phyloP scores from a whole-genome alignment of 257 asterid species.

The Solanum medicagineum region DNA sequence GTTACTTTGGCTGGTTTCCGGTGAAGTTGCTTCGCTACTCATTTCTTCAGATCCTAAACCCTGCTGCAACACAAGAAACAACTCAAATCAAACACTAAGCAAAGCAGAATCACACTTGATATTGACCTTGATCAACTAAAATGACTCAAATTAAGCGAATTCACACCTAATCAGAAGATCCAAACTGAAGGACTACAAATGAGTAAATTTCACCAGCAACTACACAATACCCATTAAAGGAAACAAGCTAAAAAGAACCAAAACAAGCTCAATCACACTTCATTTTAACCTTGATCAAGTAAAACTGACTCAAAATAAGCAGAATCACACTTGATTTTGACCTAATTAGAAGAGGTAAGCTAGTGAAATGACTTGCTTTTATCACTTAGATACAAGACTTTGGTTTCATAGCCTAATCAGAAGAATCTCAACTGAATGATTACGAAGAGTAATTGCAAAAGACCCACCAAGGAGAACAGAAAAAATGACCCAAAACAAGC shows the following conservation, averaged over 20 bases:
- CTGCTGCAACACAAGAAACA: not conserved
- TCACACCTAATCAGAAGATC: not conserved
- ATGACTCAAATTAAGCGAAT: not conserved
- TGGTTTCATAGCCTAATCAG: not conserved
- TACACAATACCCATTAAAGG: not conserved
- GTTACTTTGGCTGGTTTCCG: conserved; percentile 39
- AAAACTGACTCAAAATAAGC: not conserved
- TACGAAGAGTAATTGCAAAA: not conserved
- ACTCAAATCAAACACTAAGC: not conserved
- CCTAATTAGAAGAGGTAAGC: not conserved
- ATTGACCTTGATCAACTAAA: not conserved
- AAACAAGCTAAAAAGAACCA: not conserved
- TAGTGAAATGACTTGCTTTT: conserved; percentile 67
- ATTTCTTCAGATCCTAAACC: conserved; percentile 32
- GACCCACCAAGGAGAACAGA: not conserved
- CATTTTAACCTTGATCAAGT: not conserved
- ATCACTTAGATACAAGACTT: conserved; percentile 74
- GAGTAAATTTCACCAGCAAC: not conserved
- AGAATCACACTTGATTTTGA: not conserved
- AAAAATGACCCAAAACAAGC: not conserved
- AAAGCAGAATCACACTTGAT: not conserved
- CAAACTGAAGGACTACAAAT: not conserved
- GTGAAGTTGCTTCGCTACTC: conserved; percentile 34
- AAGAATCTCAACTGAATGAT: not conserved
- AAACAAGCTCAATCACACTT: not conserved